Percentiles rank a stretch among this genome's conserved stretches.
These are phyloP conservation scores for Amaranthus palmeri DNA, from an alignment of 148 eudicot species.

Conservation along the genomic window DNA sequence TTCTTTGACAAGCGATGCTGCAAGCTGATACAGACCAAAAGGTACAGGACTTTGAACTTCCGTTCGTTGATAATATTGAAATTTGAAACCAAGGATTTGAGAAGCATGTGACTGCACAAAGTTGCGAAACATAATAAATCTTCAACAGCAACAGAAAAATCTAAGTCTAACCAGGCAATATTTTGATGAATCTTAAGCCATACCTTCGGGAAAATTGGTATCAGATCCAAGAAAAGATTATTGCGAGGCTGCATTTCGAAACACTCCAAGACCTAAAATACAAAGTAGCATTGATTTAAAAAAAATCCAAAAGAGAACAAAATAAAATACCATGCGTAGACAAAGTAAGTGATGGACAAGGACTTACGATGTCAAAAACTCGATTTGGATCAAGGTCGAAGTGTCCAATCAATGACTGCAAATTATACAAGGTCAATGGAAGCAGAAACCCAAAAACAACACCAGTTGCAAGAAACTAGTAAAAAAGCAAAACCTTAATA, in stretches of 20 bases:
- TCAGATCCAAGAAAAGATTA: constrained; percentile 68
- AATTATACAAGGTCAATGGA: constrained; percentile 12
- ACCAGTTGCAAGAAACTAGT: constrained; percentile 13
- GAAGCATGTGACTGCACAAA: constrained; percentile 92
- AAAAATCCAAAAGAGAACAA: background rate
- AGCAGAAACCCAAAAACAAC: background rate
- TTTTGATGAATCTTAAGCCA: constrained; percentile 4
- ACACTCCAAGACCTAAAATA: constrained; percentile 80
- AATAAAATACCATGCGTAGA: background rate
- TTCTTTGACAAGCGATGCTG: constrained; percentile 87
- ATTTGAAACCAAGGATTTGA: constrained; percentile 93
- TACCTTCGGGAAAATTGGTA: constrained; percentile 98
- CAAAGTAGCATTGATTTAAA: background rate
- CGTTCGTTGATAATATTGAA: constrained; percentile 89
- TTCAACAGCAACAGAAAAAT: constrained; percentile 6
- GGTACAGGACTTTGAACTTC: constrained; percentile 73
- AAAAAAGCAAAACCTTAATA: constrained; percentile 60
- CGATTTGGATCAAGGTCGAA: constrained; percentile 98
- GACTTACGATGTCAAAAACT: constrained; percentile 95
- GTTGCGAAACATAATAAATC: background rate
- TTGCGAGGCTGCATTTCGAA: constrained; percentile 90
- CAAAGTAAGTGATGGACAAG: background rate
- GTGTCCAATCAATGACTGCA: constrained; percentile 98
- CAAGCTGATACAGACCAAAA: constrained; percentile 74
- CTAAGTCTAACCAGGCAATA: background rate